Conservation (phyloP, 2,329 filamentous ascomycete genomes). For the Pochonia chlamydosporia region DNA sequence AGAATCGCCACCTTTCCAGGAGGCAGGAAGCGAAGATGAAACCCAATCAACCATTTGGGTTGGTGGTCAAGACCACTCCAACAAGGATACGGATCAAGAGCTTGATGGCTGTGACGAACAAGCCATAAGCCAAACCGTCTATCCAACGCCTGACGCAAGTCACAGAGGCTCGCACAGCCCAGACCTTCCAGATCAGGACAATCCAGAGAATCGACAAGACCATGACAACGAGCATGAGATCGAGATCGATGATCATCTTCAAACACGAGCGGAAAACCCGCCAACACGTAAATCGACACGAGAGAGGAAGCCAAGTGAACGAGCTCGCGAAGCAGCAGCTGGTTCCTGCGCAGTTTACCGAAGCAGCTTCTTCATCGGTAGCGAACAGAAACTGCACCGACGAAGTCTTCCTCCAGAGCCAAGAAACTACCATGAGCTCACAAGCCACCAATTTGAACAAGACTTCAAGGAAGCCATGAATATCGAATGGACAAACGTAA, state of each 20-base stretch:
- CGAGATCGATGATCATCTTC: too few relatives aligned
- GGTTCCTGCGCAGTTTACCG: neutral
- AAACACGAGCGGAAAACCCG: too few relatives aligned
- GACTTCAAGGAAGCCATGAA: slow-evolving; percentile 7
- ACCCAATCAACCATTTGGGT: neutral
- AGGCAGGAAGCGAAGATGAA: too few relatives aligned
- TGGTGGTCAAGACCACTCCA: neutral
- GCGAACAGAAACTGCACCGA: slow-evolving; percentile 2
- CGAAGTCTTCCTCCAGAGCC: slow-evolving; percentile 2
- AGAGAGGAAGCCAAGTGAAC: too few relatives aligned
- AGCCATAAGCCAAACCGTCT: neutral
- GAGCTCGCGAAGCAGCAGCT: neutral
- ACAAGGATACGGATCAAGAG: neutral
- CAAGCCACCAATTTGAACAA: neutral
- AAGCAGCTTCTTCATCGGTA: neutral
- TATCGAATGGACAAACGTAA: neutral
- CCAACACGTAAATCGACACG: too few relatives aligned
- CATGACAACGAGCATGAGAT: too few relatives aligned
- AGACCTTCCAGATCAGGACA: too few relatives aligned
- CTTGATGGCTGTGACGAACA: neutral
- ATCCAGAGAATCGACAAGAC: neutral
- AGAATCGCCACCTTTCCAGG: too few relatives aligned
- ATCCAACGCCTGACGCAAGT: neutral
- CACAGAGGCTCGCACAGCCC: neutral
- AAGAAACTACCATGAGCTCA: slow-evolving; percentile 3